Conservation (phyloP, 768 basidiomycete species). For the Coprinopsis sp. region DNA sequence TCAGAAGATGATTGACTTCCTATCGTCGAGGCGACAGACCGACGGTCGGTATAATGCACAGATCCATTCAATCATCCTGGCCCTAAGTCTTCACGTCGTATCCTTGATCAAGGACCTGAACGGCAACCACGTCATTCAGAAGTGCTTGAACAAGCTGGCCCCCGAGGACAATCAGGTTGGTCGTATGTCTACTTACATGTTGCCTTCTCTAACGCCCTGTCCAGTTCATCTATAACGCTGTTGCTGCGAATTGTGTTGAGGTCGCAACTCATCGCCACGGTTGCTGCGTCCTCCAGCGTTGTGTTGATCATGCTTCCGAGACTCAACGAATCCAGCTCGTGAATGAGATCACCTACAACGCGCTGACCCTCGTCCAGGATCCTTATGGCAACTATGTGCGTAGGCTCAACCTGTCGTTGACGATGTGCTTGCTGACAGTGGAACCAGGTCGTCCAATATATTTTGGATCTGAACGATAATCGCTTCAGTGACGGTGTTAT, state of each 20-base stretch:
- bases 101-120: conserved; percentile 99
- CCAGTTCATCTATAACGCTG: conserved; percentile 98
- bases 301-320: conserved; percentile 97
- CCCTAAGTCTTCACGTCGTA: conserved; percentile 95
- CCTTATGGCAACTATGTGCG: conserved; percentile 90
- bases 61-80: conserved; percentile 96
- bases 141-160: conserved; percentile 96
- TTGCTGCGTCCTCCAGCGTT: conserved; percentile 96
- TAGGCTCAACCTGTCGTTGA: conserved; percentile 8
- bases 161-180: conserved; percentile 96
- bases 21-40: conserved; percentile 91
- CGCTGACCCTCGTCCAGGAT: conserved; percentile 95
- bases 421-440: conserved; percentile 5
- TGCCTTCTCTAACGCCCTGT: background rate
- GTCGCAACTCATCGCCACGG: conserved; percentile 98
- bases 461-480: conserved; percentile 96
- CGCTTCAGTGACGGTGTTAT: conserved; percentile 97
- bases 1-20: conserved; percentile 99
- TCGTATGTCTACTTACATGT: conserved; percentile 8
- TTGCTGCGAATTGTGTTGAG: conserved; percentile 97
- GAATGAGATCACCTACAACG: conserved; percentile 98
- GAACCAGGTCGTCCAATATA: conserved; percentile 93
- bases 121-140: conserved; percentile 97
- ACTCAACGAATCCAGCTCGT: conserved; percentile 94
- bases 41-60: conserved; percentile 81